These are phyloP conservation scores for Conoideocrella luteorostrata DNA, from an alignment of 2,329 filamentous ascomycete genomes.

Conservation along the genomic window DNA sequence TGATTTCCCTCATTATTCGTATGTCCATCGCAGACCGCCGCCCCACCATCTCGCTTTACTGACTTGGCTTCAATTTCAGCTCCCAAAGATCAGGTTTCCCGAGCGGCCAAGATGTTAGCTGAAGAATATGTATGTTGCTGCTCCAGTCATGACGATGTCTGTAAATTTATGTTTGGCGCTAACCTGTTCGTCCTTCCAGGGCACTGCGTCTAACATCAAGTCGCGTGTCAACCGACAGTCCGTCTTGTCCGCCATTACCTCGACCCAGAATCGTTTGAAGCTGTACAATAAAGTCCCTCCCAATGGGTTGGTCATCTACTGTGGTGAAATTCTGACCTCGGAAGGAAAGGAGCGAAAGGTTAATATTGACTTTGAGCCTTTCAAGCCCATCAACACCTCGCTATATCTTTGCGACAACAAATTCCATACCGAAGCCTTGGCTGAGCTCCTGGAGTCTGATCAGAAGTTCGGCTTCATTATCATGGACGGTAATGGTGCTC, in stretches of 20 bases:
- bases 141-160: neutral
- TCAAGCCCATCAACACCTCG: slow-evolving; percentile 99
- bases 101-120: slow-evolving; percentile 98
- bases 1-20: slow-evolving; percentile 99
- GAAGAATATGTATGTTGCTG: slow-evolving; percentile 82
- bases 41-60: slow-evolving; percentile 1
- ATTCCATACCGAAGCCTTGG: slow-evolving; percentile 96
- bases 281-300: slow-evolving; percentile 98
- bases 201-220: slow-evolving; percentile 98
- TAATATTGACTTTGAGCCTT: slow-evolving; percentile 99
- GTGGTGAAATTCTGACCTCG: slow-evolving; percentile 98
- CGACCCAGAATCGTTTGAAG: slow-evolving; percentile 97
- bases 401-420: slow-evolving; percentile 99
- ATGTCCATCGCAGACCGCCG: slow-evolving; percentile 31
- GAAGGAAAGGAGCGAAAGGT: slow-evolving; percentile 99
- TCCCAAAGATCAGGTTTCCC: slow-evolving; percentile 95
- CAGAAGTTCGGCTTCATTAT: slow-evolving; percentile 99
- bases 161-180: slow-evolving; percentile 54
- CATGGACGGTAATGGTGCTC: slow-evolving; percentile 98
- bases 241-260: slow-evolving; percentile 95
- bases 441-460: slow-evolving; percentile 94
- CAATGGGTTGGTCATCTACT: slow-evolving; percentile 97
- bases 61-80: slow-evolving; percentile 42
- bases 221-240: slow-evolving; percentile 98
- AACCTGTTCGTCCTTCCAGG: slow-evolving; percentile 43